A percentile compares a stretch with the other conserved stretches of the same genome.
These are phyloP conservation scores for Triangularia setosa DNA, from an alignment of 2,329 filamentous ascomycete genomes.

Conservation along the genomic window DNA sequence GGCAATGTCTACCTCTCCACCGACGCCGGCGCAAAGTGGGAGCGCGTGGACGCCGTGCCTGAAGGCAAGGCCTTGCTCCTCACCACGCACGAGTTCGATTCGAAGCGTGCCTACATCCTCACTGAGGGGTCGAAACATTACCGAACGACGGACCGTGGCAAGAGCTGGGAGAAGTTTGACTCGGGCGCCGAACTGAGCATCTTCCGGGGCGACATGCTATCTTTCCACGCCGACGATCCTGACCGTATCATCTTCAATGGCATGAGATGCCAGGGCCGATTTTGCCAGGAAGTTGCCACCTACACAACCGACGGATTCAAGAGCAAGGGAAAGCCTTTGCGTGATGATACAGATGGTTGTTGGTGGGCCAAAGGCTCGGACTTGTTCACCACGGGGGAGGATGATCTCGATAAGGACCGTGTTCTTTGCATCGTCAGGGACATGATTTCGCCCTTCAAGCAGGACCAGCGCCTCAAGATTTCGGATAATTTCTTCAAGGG, in stretches of 20 bases:
- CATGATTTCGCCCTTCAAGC: slow-evolving; percentile 63
- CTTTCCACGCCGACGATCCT: slow-evolving; percentile 79
- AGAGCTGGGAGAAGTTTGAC: slow-evolving; percentile 74
- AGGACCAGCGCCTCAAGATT: slow-evolving; percentile 73
- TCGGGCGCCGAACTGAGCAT: slow-evolving; percentile 55
- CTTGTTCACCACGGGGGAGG: slow-evolving; percentile 66
- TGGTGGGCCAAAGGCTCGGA: slow-evolving; percentile 80
- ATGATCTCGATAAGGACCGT: slow-evolving; percentile 63
- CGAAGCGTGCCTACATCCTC: slow-evolving; percentile 74
- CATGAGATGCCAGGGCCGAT: slow-evolving; percentile 61
- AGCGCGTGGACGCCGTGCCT: slow-evolving; percentile 59
- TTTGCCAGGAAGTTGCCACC: slow-evolving; percentile 59
- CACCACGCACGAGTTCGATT: slow-evolving; percentile 73
- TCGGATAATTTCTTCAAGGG: slow-evolving; percentile 79
- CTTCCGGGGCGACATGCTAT: slow-evolving; percentile 52
- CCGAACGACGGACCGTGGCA: slow-evolving; percentile 76
- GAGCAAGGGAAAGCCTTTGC: slow-evolving; percentile 58
- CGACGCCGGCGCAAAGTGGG: slow-evolving; percentile 78
- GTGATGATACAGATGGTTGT: slow-evolving; percentile 69
- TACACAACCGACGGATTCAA: slow-evolving; percentile 89
- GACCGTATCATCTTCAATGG: slow-evolving; percentile 83
- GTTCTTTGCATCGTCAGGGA: slow-evolving; percentile 78
- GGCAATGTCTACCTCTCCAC: slow-evolving; percentile 71
- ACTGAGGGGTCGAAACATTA: slow-evolving; percentile 69
- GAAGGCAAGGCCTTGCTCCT: slow-evolving; percentile 61